Conservation (phyloP, 2,329 filamentous ascomycete genomes). For the Arthroderma uncinatum region DNA sequence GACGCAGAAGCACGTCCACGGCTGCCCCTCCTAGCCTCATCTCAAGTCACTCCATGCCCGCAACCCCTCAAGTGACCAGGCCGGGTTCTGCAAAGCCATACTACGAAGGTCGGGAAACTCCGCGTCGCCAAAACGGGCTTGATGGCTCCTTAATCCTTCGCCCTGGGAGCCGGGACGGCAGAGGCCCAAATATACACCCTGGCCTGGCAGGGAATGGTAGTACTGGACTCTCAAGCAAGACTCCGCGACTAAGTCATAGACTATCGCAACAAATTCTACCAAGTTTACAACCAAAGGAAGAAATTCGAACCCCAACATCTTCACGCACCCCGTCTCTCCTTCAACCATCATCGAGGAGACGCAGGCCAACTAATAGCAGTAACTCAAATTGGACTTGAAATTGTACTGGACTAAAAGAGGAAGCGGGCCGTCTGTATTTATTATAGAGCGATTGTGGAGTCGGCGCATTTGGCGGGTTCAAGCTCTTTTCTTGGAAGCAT, state of each 20-base stretch:
- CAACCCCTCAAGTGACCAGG: constrained; percentile 30
- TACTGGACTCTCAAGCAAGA: constrained; percentile 20
- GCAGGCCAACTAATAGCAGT: constrained; percentile 25
- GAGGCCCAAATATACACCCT: constrained; percentile 17
- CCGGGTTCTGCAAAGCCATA: constrained; percentile 29
- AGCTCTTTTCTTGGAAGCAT: neutral
- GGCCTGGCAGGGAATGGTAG: constrained; percentile 19
- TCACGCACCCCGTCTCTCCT: constrained; percentile 27
- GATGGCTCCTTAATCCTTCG: constrained; percentile 29
- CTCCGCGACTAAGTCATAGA: constrained; percentile 28
- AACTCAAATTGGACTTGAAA: constrained; percentile 1
- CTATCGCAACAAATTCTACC: constrained; percentile 26
- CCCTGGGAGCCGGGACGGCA: constrained; percentile 35
- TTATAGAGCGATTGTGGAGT: neutral
- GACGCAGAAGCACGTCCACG: constrained; percentile 27
- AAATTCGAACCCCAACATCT: constrained; percentile 24
- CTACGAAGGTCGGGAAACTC: constrained; percentile 31
- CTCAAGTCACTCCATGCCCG: constrained; percentile 27
- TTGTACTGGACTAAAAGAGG: too few species aligned
- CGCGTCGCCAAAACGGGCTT: constrained; percentile 31
- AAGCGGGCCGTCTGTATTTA: constrained; percentile 1
- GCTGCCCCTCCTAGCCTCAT: constrained; percentile 29
- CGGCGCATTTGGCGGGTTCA: neutral
- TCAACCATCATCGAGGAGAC: constrained; percentile 26
- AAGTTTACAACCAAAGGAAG: constrained; percentile 29